phyloP scores from a whole-genome alignment of 495 filamentous ascomycete genomes.

The Aspergillus steynii region DNA sequence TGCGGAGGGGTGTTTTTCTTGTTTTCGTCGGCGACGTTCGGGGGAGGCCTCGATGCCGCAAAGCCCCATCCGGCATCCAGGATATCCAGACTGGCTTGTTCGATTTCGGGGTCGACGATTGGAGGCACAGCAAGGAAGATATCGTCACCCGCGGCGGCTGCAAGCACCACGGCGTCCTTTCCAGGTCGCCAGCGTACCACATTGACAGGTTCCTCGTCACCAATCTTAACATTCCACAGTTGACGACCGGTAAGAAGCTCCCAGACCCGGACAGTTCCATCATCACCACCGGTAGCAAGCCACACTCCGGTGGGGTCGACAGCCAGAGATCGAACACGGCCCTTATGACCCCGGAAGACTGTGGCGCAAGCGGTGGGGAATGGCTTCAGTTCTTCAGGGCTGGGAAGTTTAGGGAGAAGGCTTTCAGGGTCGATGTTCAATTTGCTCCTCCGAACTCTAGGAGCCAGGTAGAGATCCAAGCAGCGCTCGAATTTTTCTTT shows the following conservation, averaged over 20 bases:
- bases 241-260: constrained; percentile 84
- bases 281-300: constrained; percentile 90
- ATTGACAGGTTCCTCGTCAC: constrained; percentile 80
- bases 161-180: constrained; percentile 76
- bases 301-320: constrained; percentile 76
- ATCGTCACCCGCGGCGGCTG: constrained; percentile 80
- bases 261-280: constrained; percentile 91
- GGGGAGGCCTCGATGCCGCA: constrained; percentile 67
- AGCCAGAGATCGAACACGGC: constrained; percentile 78
- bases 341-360: constrained; percentile 83
- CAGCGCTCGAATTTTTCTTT: constrained; percentile 97
- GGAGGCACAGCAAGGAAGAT: constrained; percentile 81
- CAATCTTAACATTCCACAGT: constrained; percentile 78
- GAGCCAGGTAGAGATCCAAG: constrained; percentile 92
- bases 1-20: constrained; percentile 75
- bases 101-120: constrained; percentile 67
- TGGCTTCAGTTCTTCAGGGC: constrained; percentile 86
- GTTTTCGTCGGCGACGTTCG: constrained; percentile 53
- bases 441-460: constrained; percentile 86
- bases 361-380: constrained; percentile 88
- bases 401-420: constrained; percentile 90
- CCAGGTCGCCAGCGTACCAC: constrained; percentile 87
- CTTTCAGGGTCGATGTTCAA: constrained; percentile 96
- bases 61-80: constrained; percentile 89
- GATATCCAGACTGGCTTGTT: constrained; percentile 70